These are phyloP conservation scores for Grosmannia huntii DNA, from an alignment of 2,329 filamentous ascomycete genomes.

Conservation along the genomic window DNA sequence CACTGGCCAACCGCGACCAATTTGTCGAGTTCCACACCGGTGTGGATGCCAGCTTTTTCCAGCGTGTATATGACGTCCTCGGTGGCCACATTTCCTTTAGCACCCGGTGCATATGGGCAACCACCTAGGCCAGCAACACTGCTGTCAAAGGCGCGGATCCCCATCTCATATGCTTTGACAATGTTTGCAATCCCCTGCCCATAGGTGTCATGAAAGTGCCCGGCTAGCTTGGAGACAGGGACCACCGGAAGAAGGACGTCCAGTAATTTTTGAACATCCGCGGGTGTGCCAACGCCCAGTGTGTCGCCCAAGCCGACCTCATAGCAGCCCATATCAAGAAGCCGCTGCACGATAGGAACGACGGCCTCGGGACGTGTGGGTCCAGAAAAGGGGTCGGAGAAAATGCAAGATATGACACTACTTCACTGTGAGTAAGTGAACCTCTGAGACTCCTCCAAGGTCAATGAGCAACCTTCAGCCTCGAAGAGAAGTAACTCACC, in stretches of 20 bases:
- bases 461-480: background rate
- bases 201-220: slow-evolving; percentile 2
- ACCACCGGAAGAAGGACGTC: background rate
- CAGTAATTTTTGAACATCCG: background rate
- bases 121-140: slow-evolving; percentile 1
- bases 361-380: background rate
- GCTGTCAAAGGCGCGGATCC: slow-evolving; percentile 2
- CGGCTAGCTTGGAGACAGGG: background rate
- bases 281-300: background rate
- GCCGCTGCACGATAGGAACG: background rate
- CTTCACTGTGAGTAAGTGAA: background rate
- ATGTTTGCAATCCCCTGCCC: background rate
- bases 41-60: background rate
- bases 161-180: background rate
- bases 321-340: slow-evolving; percentile 1
- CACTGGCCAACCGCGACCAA: background rate
- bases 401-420: slow-evolving; percentile 1
- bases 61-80: slow-evolving; percentile 1
- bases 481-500: background rate
- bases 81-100: slow-evolving; percentile 1
- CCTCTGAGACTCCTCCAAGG: background rate
- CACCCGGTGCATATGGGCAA: slow-evolving; percentile 1
- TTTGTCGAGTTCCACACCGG: background rate
- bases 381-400: background rate
- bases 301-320: slow-evolving; percentile 2